Evolutionary conservation across 208 protist species (phyloP).

Genomic region (Trypanosoma brucei): DNA sequence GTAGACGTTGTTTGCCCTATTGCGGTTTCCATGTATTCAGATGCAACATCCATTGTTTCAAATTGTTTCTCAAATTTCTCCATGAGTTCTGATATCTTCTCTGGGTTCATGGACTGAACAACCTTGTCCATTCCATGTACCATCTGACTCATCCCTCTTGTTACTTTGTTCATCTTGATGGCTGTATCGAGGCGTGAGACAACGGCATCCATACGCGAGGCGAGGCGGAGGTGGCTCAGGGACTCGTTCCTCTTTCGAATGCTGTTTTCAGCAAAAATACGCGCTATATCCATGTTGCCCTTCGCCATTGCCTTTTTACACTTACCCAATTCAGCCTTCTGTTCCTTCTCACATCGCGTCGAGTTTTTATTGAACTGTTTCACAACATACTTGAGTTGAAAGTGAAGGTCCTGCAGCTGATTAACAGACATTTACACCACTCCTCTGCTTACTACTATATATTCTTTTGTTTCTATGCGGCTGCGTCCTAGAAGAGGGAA

Average conservation of each 20-base stretch:
- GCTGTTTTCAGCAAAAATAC: constrained; percentile 97
- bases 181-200: constrained; percentile 93
- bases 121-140: constrained; percentile 95
- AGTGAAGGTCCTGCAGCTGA: constrained; percentile 89
- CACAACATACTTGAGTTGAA: constrained; percentile 94
- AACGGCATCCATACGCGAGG: constrained; percentile 96
- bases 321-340: constrained; percentile 90
- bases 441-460: not conserved
- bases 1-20: constrained; percentile 90
- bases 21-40: constrained; percentile 90
- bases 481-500: not conserved
- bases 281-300: constrained; percentile 95
- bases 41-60: constrained; percentile 95
- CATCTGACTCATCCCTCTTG: constrained; percentile 93
- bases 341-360: constrained; percentile 90
- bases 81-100: constrained; percentile 90
- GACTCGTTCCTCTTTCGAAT: constrained; percentile 97
- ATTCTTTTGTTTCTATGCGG: not conserved
- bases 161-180: constrained; percentile 92
- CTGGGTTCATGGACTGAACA: constrained; percentile 91
- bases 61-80: constrained; percentile 98
- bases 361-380: constrained; percentile 92
- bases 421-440: constrained; percentile 55
- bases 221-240: constrained; percentile 95
- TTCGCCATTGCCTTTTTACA: constrained; percentile 95